These are phyloP conservation scores for Penicillium freii DNA, from an alignment of 2,329 filamentous ascomycete species.

Conservation along the genomic window DNA sequence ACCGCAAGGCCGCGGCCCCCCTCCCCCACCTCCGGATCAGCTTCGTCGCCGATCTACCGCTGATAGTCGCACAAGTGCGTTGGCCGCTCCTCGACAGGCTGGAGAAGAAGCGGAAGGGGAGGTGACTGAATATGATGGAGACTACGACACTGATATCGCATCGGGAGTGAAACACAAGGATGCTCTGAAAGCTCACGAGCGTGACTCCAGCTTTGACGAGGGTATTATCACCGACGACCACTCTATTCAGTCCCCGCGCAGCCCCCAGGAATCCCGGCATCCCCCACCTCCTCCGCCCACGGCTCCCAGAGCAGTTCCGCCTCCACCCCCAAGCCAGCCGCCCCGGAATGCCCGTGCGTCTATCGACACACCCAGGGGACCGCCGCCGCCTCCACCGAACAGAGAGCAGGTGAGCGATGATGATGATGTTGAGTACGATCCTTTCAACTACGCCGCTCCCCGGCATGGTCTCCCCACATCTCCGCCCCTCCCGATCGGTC, in stretches of 20 bases:
- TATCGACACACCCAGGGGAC: slow-evolving; percentile 34
- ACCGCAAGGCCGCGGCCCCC: slow-evolving; percentile 61
- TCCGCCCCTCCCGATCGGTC: slow-evolving; percentile 17
- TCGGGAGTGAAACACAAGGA: slow-evolving; percentile 94
- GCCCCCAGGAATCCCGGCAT: slow-evolving; percentile 38
- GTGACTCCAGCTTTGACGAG: slow-evolving; percentile 74
- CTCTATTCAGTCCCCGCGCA: slow-evolving; percentile 49
- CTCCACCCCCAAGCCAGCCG: slow-evolving; percentile 63
- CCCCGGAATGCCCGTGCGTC: slow-evolving; percentile 45
- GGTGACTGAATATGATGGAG: slow-evolving; percentile 90
- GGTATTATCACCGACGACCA: slow-evolving; percentile 57
- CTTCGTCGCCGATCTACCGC: slow-evolving; percentile 59
- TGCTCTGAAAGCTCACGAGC: slow-evolving; percentile 76
- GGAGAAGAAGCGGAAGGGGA: slow-evolving; percentile 70
- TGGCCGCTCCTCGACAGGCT: slow-evolving; percentile 48
- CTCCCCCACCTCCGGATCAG: slow-evolving; percentile 58
- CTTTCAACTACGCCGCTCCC: slow-evolving; percentile 51
- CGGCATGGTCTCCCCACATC: slow-evolving; percentile 31
- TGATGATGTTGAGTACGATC: slow-evolving; percentile 54
- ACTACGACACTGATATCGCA: slow-evolving; percentile 96
- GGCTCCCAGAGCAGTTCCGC: slow-evolving; percentile 61
- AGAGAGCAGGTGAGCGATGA: slow-evolving; percentile 41
- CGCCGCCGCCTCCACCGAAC: slow-evolving; percentile 48
- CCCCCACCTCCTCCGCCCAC: slow-evolving; percentile 56
- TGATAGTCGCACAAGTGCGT: slow-evolving; percentile 47